These are phyloP conservation scores for Salix caprea DNA, from an alignment of 345 rosid species.

Conservation along the genomic window DNA sequence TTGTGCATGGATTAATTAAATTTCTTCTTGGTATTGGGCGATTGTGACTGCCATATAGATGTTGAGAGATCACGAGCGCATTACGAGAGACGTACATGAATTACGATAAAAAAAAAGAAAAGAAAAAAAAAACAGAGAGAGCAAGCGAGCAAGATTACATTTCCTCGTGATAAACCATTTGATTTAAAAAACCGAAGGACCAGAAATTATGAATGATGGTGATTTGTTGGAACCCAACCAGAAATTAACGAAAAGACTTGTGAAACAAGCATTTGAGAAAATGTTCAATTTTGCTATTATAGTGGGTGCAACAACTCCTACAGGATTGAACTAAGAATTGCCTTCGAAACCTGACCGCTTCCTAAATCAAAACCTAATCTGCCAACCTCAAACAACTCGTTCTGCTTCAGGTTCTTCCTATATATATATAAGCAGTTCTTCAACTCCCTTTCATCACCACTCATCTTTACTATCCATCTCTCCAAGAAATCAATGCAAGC, in stretches of 20 bases:
- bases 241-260: constrained; percentile 24
- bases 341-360: constrained; percentile 11
- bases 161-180: background rate
- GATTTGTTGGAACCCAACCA: constrained; percentile 13
- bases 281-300: constrained; percentile 15
- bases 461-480: background rate
- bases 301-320: constrained; percentile 67
- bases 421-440: constrained; percentile 34
- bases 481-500: background rate
- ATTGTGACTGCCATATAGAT: background rate
- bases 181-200: background rate
- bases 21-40: constrained; percentile 13
- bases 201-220: background rate
- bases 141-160: background rate
- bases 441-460: constrained; percentile 6
- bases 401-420: constrained; percentile 22
- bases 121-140: no score
- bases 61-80: no score
- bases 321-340: constrained; percentile 33
- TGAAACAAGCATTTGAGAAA: constrained; percentile 35
- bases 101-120: no score
- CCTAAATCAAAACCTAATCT: constrained; percentile 56
- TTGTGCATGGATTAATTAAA: no score
- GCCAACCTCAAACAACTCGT: constrained; percentile 44
- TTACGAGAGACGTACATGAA: no score